These are phyloP conservation scores for Leishmania tropica DNA, from an alignment of 208 protist species.

Conservation along the genomic window DNA sequence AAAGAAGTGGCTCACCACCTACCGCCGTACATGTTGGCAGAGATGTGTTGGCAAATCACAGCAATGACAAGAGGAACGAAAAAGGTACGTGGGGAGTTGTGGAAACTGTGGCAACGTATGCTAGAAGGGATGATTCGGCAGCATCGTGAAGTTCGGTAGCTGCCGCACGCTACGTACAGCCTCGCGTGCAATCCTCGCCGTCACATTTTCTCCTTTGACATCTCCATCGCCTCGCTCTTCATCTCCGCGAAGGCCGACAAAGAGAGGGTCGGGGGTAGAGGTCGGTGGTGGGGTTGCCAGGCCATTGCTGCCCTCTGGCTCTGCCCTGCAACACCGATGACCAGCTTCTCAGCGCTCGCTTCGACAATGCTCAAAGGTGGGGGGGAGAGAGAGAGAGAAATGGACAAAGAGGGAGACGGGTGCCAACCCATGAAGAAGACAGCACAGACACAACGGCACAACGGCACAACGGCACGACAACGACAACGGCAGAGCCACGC, in stretches of 20 bases:
- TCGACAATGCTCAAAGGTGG: background rate
- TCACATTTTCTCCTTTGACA: background rate
- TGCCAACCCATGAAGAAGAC: background rate
- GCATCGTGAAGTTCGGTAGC: background rate
- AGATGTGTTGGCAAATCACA: background rate
- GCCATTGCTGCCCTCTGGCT: background rate
- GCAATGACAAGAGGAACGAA: background rate
- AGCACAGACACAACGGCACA: background rate
- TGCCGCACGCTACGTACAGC: background rate
- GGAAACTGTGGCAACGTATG: background rate
- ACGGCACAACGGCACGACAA: background rate
- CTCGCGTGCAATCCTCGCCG: background rate
- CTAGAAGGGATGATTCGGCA: background rate
- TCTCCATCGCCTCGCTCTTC: background rate
- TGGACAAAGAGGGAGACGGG: background rate
- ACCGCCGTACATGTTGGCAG: background rate
- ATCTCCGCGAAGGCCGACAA: background rate
- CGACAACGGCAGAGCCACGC: background rate
- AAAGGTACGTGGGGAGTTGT: background rate
- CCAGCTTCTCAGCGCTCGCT: background rate
- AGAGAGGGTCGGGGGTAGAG: background rate
- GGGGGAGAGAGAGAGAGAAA: background rate
- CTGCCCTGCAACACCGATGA: background rate
- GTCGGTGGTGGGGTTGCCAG: background rate
- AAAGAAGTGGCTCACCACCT: background rate